These are phyloP conservation scores for Begonia masoniana DNA, from an alignment of 306 rosid species.

Conservation along the genomic window DNA sequence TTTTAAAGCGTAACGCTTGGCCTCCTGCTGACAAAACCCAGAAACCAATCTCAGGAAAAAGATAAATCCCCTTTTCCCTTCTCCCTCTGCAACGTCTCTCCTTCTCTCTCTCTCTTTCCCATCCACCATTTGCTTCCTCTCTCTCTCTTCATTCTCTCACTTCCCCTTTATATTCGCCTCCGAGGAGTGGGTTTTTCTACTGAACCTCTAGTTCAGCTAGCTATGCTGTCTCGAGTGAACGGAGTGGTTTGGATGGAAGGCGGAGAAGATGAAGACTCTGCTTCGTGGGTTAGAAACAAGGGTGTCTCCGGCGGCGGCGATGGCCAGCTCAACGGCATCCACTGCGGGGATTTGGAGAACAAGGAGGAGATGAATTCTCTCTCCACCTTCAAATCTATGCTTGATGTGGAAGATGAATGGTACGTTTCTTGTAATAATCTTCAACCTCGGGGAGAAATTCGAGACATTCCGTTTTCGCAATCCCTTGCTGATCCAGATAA, in stretches of 20 bases:
- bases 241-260: constrained; percentile 37
- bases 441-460: constrained; percentile 21
- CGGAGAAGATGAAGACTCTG: constrained; percentile 27
- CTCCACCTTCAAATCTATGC: constrained; percentile 69
- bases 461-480: constrained; percentile 26
- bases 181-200: background rate
- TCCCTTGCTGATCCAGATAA: constrained; percentile 24
- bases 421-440: constrained; percentile 19
- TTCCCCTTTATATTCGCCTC: background rate
- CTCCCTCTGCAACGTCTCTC: constrained; percentile 1
- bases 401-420: constrained; percentile 59
- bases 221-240: constrained; percentile 11
- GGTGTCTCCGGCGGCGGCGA: constrained; percentile 4
- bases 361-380: constrained; percentile 36
- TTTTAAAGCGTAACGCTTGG: background rate
- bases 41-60: too few relatives aligned
- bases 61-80: background rate
- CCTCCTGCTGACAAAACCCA: too few relatives aligned
- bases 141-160: background rate
- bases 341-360: constrained; percentile 13
- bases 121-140: background rate
- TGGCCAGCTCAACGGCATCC: background rate
- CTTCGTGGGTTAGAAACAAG: constrained; percentile 44
- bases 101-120: background rate
- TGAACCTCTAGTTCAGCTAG: background rate